phyloP scores from a whole-genome alignment of 1,284 basidiomycete species.

The Tremellales sp. region DNA sequence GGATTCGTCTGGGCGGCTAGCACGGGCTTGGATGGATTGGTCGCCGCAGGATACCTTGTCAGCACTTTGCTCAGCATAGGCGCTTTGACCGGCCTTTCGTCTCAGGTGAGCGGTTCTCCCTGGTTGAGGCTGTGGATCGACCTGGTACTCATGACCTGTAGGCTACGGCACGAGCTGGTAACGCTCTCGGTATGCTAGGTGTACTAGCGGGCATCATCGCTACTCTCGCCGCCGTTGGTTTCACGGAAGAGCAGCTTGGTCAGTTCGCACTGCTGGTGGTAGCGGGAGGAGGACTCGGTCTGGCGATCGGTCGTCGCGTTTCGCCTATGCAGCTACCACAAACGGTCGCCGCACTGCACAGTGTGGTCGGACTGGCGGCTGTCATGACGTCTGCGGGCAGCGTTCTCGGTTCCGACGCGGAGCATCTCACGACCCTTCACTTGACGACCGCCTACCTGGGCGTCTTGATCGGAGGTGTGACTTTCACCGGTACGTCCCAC shows the following conservation, averaged over 20 bases:
- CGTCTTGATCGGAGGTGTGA: constrained; percentile 64
- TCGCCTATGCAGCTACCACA: constrained; percentile 80
- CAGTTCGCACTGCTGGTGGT: constrained; percentile 73
- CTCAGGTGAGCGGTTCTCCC: constrained; percentile 34
- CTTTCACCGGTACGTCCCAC: constrained; percentile 17
- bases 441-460: constrained; percentile 77
- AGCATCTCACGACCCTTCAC: constrained; percentile 60
- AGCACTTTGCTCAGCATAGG: constrained; percentile 78
- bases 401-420: constrained; percentile 64
- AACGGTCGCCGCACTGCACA: constrained; percentile 68
- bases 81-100: constrained; percentile 40
- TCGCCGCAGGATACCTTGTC: constrained; percentile 75
- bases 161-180: constrained; percentile 72
- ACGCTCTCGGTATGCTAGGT: constrained; percentile 74
- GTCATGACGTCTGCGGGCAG: constrained; percentile 76
- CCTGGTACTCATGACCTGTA: constrained; percentile 44
- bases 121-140: background rate
- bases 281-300: constrained; percentile 63
- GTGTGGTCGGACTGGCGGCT: constrained; percentile 77
- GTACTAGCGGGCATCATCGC: constrained; percentile 73
- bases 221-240: constrained; percentile 73
- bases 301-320: constrained; percentile 68
- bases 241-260: constrained; percentile 64
- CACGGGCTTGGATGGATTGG: constrained; percentile 75
- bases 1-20: constrained; percentile 73